A percentile compares a stretch with the other conserved stretches of the same genome.
Conservation (phyloP, 108 stramenopile species). For the Cyclotella baltica region DNA sequence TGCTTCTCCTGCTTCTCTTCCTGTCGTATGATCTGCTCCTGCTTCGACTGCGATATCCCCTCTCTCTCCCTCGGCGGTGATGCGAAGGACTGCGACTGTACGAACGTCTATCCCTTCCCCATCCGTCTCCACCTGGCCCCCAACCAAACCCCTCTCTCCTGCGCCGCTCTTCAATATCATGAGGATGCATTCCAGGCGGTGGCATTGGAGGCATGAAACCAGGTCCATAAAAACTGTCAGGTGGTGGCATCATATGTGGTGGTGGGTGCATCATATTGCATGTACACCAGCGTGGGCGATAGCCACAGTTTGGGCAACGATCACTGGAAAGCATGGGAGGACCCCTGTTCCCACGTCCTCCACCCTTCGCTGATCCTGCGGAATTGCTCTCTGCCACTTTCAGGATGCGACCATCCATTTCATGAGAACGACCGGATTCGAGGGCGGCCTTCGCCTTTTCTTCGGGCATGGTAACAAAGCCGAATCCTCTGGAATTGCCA, state of each 20-base stretch:
- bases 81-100: constrained; percentile 74
- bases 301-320: constrained; percentile 80
- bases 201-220: constrained; percentile 44
- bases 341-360: constrained; percentile 23
- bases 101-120: constrained; percentile 49
- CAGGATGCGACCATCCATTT: constrained; percentile 79
- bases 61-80: constrained; percentile 49
- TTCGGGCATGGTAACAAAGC: constrained; percentile 88
- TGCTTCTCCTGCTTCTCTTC: constrained; percentile 14
- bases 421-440: constrained; percentile 66
- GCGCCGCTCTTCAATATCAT: constrained; percentile 39
- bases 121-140: constrained; percentile 53
- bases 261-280: constrained; percentile 63
- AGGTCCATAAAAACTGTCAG: constrained; percentile 41
- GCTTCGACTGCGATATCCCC: constrained; percentile 55
- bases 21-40: constrained; percentile 36
- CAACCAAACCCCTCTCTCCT: constrained; percentile 49
- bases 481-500: constrained; percentile 86
- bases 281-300: constrained; percentile 85
- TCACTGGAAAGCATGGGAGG: constrained; percentile 55
- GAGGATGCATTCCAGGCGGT: constrained; percentile 43
- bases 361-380: constrained; percentile 68
- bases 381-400: constrained; percentile 90
- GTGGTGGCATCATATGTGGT: constrained; percentile 43
- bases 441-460: constrained; percentile 64